Percentiles rank a stretch among this genome's conserved stretches.
These are phyloP conservation scores for Rhizophagus sp. DNA, from an alignment of 192 early-diverging fungal species.

Conservation along the genomic window DNA sequence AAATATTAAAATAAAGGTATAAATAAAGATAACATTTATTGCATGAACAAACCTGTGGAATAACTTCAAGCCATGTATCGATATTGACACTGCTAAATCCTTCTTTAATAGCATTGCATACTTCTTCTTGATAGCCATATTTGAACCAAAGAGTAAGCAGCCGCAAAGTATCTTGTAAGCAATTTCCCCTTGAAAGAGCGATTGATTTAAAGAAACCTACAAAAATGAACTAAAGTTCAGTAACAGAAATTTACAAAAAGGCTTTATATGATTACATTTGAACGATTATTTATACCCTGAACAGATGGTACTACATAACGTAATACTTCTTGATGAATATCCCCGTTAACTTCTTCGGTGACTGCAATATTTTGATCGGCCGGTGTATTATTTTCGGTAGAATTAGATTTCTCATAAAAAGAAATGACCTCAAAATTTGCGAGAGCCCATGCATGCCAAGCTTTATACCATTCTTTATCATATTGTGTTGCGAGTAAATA, in stretches of 20 bases:
- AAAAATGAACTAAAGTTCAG: not conserved
- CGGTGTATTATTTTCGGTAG: conserved; percentile 33
- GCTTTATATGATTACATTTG: conserved; percentile 16
- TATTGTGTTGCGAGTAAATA: conserved; percentile 84
- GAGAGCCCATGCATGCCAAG: conserved; percentile 97
- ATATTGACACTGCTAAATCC: conserved; percentile 84
- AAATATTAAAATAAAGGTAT: not conserved
- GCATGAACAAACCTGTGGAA: conserved; percentile 66
- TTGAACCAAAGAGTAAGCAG: conserved; percentile 95
- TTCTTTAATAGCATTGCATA: conserved; percentile 77
- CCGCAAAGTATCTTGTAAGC: conserved; percentile 92
- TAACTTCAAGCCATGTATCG: conserved; percentile 96
- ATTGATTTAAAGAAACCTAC: conserved; percentile 91
- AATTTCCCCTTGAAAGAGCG: conserved; percentile 78
- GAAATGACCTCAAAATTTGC: conserved; percentile 87
- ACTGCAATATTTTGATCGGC: conserved; percentile 29
- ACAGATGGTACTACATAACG: conserved; percentile 87
- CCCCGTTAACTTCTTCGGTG: conserved; percentile 1
- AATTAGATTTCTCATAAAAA: conserved; percentile 65
- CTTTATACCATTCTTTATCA: conserved; percentile 93
- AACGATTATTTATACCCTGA: conserved; percentile 36
- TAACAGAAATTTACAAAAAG: not conserved
- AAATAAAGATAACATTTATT: not conserved
- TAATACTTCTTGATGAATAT: conserved; percentile 42
- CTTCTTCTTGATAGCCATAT: conserved; percentile 85